Percentiles rank a stretch among this genome's conserved stretches.
Evolutionary conservation across 202 grass and related monocot genomes (phyloP).

Genomic region (Panicum virgatum): DNA sequence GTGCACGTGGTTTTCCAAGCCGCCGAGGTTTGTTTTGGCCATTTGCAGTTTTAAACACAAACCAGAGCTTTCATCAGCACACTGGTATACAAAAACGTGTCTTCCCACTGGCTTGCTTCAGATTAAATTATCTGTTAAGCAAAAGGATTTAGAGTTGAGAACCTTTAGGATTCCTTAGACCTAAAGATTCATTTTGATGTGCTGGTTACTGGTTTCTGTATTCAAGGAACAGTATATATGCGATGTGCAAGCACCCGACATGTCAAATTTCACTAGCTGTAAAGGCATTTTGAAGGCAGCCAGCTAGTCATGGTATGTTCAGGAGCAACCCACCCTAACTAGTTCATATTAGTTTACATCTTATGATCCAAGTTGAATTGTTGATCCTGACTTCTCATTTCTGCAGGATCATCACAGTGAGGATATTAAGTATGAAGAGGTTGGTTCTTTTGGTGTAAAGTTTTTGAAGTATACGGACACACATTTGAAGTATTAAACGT

Average conservation of each 20-base stretch:
- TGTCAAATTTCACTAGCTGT: not conserved
- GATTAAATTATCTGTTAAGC: not conserved
- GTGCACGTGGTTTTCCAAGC: conserved; percentile 6
- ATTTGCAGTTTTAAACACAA: not conserved
- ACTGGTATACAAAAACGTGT: not conserved
- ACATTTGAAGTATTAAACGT: no score
- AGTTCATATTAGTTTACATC: not conserved
- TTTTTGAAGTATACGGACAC: no score
- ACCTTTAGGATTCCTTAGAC: not conserved
- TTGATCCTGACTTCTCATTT: not conserved
- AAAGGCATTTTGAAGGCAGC: not conserved
- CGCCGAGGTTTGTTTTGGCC: conserved; percentile 5
- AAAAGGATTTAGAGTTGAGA: not conserved
- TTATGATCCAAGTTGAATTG: not conserved
- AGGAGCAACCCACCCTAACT: not conserved
- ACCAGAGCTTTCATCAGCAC: not conserved
- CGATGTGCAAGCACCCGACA: not conserved
- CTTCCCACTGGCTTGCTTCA: not conserved
- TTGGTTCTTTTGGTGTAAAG: no score
- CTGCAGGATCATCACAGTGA: conserved; percentile 27
- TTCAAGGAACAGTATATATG: conserved; percentile 11
- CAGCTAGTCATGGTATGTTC: conserved; percentile 26
- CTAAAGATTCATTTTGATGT: not conserved
- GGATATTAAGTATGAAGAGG: conserved; percentile 68
- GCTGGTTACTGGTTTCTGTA: not conserved